These are phyloP conservation scores for Corymbia maculata DNA, from an alignment of 345 rosid genomes.

Conservation along the genomic window DNA sequence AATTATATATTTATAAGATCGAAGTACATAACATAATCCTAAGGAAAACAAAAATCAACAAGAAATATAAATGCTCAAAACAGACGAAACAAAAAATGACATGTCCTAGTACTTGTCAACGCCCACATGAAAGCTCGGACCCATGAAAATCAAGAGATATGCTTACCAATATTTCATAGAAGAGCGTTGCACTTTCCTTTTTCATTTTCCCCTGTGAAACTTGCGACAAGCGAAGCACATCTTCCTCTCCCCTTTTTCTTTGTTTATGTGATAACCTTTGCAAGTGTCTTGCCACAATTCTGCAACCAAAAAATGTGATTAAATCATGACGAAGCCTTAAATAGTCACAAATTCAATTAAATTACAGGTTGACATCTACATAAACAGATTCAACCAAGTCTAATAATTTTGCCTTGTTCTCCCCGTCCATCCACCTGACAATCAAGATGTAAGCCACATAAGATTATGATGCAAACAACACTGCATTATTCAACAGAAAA, in stretches of 20 bases:
- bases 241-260: conserved; percentile 30
- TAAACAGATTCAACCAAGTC: not conserved
- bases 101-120: not conserved
- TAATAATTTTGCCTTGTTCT: conserved; percentile 34
- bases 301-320: conserved; percentile 10
- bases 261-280: conserved; percentile 22
- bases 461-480: not conserved
- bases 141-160: not conserved
- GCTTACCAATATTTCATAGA: conserved; percentile 83
- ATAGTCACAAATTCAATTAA: not conserved
- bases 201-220: conserved; percentile 44
- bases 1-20: not conserved
- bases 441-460: not conserved
- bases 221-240: conserved; percentile 34
- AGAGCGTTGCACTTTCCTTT: conserved; percentile 58
- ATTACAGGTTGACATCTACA: not conserved
- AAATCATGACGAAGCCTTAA: not conserved
- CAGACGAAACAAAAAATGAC: not conserved
- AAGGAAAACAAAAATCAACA: not conserved
- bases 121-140: not conserved
- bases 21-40: not conserved
- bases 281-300: conserved; percentile 44
- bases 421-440: conserved; percentile 53
- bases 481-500: not conserved
- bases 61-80: not conserved